Percentiles rank a stretch among this genome's conserved stretches.
Evolutionary conservation across 2,329 filamentous ascomycete species (phyloP).

Genomic region (Cercospora janseana): DNA sequence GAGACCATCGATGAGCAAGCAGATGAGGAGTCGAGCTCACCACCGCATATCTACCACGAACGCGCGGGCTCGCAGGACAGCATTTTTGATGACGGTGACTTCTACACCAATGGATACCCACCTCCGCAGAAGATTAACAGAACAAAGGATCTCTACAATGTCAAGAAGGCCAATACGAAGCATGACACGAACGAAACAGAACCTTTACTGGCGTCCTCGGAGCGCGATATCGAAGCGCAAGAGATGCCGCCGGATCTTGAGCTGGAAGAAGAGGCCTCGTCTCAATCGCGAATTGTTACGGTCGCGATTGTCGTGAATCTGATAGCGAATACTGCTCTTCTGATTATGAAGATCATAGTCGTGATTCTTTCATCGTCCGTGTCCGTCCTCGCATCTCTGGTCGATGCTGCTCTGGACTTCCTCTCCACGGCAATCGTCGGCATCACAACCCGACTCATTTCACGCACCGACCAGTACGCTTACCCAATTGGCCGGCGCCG

Average conservation of each 20-base stretch:
- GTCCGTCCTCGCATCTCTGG: slow-evolving; percentile 74
- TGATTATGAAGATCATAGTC: slow-evolving; percentile 74
- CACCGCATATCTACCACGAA: slow-evolving; percentile 28
- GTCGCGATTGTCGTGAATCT: slow-evolving; percentile 86
- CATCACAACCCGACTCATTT: slow-evolving; percentile 72
- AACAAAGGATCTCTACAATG: slow-evolving; percentile 82
- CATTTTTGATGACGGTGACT: slow-evolving; percentile 24
- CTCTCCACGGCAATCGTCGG: slow-evolving; percentile 78
- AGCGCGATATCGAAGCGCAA: slow-evolving; percentile 15
- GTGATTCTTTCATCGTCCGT: slow-evolving; percentile 76
- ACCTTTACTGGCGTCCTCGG: slow-evolving; percentile 32
- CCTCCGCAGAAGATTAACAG: slow-evolving; percentile 59
- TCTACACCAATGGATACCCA: slow-evolving; percentile 25
- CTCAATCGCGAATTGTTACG: slow-evolving; percentile 72
- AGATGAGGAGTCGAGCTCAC: slow-evolving; percentile 21
- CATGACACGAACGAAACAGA: slow-evolving; percentile 44
- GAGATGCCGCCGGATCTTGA: slow-evolving; percentile 68
- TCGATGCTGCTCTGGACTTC: slow-evolving; percentile 78
- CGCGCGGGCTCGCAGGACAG: slow-evolving; percentile 27
- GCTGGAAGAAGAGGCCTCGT: slow-evolving; percentile 66
- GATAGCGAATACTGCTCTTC: slow-evolving; percentile 69
- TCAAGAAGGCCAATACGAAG: slow-evolving; percentile 56
- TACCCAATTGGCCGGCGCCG: slow-evolving; percentile 77
- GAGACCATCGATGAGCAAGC: slow-evolving; percentile 72
- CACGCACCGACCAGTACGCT: slow-evolving; percentile 68